Evolutionary conservation across 2,329 filamentous ascomycete species (phyloP).

Genomic region (Septoria linicola): DNA sequence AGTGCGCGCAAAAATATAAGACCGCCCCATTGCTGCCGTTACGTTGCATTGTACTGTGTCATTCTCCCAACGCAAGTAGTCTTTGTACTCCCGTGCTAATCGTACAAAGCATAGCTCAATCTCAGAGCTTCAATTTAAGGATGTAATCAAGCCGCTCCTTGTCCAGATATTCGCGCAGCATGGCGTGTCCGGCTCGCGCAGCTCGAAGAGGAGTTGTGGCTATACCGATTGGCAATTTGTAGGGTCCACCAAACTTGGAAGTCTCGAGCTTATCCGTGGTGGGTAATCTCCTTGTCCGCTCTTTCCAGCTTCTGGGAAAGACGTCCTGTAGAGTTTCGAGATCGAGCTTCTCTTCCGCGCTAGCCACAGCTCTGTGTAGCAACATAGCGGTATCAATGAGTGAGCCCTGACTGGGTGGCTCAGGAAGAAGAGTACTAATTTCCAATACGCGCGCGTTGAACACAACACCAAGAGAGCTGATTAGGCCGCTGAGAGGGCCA

Average conservation of each 20-base stretch:
- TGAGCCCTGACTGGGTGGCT: constrained; percentile 10
- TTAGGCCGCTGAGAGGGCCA: constrained; percentile 43
- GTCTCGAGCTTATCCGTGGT: constrained; percentile 37
- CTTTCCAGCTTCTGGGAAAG: constrained; percentile 43
- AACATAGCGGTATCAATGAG: constrained; percentile 22
- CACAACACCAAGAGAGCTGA: constrained; percentile 42
- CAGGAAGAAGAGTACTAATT: constrained; percentile 17
- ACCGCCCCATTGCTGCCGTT: too few species aligned
- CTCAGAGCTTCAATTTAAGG: constrained; percentile 30
- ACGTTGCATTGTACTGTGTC: not conserved
- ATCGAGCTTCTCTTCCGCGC: constrained; percentile 32
- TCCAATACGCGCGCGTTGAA: constrained; percentile 42
- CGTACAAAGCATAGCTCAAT: constrained; percentile 3
- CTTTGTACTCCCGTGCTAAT: not conserved
- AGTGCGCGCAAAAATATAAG: too few species aligned
- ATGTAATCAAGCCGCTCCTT: constrained; percentile 27
- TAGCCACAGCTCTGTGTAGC: constrained; percentile 23
- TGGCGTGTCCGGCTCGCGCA: constrained; percentile 44
- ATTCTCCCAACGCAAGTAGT: not conserved
- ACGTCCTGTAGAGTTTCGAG: constrained; percentile 39
- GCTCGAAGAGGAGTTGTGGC: constrained; percentile 47
- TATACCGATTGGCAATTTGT: constrained; percentile 42
- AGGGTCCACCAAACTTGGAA: constrained; percentile 38
- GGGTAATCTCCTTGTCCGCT: constrained; percentile 30
- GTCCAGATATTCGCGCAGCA: constrained; percentile 46